Evolutionary conservation across 2,329 filamentous ascomycete species (phyloP).

Genomic region (Arachnopeziza araneosa): DNA sequence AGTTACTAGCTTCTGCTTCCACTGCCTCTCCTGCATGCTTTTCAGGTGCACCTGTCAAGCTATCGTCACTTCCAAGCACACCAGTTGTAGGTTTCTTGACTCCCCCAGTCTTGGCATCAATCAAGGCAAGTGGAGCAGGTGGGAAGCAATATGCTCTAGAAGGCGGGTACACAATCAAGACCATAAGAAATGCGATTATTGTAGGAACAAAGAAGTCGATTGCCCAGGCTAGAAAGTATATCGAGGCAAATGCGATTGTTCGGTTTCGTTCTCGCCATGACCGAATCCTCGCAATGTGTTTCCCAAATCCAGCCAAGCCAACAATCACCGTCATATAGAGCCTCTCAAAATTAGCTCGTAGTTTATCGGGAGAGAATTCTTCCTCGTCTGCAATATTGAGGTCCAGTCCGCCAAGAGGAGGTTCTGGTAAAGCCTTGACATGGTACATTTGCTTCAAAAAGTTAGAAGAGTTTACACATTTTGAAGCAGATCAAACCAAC

Average conservation of each 20-base stretch:
- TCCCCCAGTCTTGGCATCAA: constrained; percentile 63
- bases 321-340: constrained; percentile 77
- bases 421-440: constrained; percentile 20
- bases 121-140: constrained; percentile 68
- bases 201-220: constrained; percentile 65
- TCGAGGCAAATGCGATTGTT: constrained; percentile 55
- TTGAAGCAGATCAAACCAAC: constrained; percentile 4
- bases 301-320: constrained; percentile 57
- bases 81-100: constrained; percentile 73
- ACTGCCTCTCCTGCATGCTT: constrained; percentile 79
- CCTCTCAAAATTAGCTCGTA: constrained; percentile 71
- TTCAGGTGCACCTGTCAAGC: constrained; percentile 74
- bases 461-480: constrained; percentile 31
- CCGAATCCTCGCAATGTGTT: constrained; percentile 69
- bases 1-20: constrained; percentile 76
- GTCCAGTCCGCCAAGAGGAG: constrained; percentile 63
- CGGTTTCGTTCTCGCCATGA: constrained; percentile 72
- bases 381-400: constrained; percentile 78
- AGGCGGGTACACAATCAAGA: constrained; percentile 60
- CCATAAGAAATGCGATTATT: constrained; percentile 52
- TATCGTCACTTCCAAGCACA: constrained; percentile 69
- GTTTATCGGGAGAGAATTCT: constrained; percentile 79
- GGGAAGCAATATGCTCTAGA: constrained; percentile 64
- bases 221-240: constrained; percentile 62
- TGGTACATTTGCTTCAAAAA: constrained; percentile 26